phyloP scores from a whole-genome alignment of 495 filamentous ascomycete genomes.

The Sordaria brevicollis region DNA sequence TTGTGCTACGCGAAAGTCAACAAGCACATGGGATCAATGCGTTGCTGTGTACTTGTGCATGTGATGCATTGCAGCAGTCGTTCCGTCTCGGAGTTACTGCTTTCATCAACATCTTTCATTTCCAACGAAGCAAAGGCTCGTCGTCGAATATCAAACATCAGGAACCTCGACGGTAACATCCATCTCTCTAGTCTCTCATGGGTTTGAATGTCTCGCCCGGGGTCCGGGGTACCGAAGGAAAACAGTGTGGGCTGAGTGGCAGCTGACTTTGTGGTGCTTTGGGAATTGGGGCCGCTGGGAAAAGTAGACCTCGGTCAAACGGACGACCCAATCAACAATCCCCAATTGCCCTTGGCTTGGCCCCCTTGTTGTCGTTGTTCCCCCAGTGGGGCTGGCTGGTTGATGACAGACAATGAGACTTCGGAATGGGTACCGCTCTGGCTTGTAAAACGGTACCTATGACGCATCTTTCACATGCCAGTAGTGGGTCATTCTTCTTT shows the following conservation, averaged over 20 bases:
- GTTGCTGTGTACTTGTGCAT: not conserved
- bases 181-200: not conserved
- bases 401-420: not conserved
- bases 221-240: not conserved
- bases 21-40: not conserved
- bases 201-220: not conserved
- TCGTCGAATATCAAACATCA: not conserved
- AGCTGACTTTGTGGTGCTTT: not conserved
- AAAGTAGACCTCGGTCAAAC: conserved; percentile 2
- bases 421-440: not conserved
- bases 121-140: not conserved
- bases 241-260: not conserved
- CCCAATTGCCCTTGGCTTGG: not conserved
- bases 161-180: not conserved
- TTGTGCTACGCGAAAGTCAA: not conserved
- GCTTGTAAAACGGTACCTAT: too few relatives aligned
- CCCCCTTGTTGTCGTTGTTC: not conserved
- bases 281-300: not conserved
- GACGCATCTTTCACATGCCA: conserved; percentile 15
- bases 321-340: not conserved
- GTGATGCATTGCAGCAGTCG: not conserved
- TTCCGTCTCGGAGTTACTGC: not conserved
- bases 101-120: not conserved
- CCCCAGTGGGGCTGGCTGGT: not conserved
- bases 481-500: not conserved